phyloP scores from a whole-genome alignment of 345 rosid species.

The Firmiana major region DNA sequence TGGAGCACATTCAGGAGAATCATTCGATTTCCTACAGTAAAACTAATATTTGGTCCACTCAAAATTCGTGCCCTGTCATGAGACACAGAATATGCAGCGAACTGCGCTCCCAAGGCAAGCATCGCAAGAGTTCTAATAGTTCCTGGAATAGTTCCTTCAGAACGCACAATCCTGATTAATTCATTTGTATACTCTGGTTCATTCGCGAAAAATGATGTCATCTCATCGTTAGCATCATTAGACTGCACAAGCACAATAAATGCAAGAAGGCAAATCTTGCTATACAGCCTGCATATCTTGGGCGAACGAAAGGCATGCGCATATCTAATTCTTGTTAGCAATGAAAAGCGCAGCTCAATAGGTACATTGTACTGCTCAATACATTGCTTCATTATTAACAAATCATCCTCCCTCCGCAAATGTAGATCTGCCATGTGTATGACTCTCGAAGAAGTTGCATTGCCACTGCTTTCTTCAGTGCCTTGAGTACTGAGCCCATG shows the following conservation, averaged over 20 bases:
- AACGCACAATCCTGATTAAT: slow-evolving; percentile 79
- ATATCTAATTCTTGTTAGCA: slow-evolving; percentile 88
- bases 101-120: slow-evolving; percentile 92
- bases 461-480: slow-evolving; percentile 32
- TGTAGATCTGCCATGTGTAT: slow-evolving; percentile 80
- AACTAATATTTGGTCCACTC: slow-evolving; percentile 91
- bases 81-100: slow-evolving; percentile 92
- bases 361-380: slow-evolving; percentile 74
- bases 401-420: slow-evolving; percentile 80
- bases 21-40: slow-evolving; percentile 84
- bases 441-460: slow-evolving; percentile 39
- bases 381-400: slow-evolving; percentile 71
- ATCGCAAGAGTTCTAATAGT: slow-evolving; percentile 85
- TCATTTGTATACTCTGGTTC: slow-evolving; percentile 98
- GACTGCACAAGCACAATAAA: slow-evolving; percentile 94
- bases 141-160: slow-evolving; percentile 85
- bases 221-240: slow-evolving; percentile 85
- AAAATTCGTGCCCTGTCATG: slow-evolving; percentile 90
- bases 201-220: slow-evolving; percentile 84
- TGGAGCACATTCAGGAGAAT: slow-evolving; percentile 95
- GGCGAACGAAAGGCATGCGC: slow-evolving; percentile 88
- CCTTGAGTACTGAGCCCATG: slow-evolving; percentile 53
- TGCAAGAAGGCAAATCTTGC: slow-evolving; percentile 92
- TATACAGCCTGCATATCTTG: slow-evolving; percentile 77
- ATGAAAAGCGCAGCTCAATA: slow-evolving; percentile 70